phyloP scores from a whole-genome alignment of 257 asterid genomes.

The Apocynum venetum region DNA sequence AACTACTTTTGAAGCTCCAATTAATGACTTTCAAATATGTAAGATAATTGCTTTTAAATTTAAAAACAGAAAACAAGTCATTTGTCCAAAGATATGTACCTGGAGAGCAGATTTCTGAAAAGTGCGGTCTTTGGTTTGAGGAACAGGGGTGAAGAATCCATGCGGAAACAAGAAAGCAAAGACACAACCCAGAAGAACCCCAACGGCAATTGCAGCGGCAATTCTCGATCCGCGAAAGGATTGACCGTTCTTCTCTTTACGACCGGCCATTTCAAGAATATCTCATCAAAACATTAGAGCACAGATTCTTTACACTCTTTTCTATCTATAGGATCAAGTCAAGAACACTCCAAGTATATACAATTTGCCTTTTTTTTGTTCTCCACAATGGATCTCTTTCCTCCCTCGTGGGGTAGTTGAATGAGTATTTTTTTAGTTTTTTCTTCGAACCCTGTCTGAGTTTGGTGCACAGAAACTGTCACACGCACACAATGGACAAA shows the following conservation, averaged over 20 bases:
- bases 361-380: not conserved
- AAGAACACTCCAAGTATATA: conserved; percentile 10
- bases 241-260: conserved; percentile 51
- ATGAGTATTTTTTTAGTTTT: not conserved
- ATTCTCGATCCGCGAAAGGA: conserved; percentile 54
- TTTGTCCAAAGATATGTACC: conserved; percentile 28
- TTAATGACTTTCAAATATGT: not conserved
- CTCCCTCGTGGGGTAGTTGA: not conserved
- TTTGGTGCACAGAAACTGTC: not conserved
- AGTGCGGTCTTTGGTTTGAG: conserved; percentile 22
- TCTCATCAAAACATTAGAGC: not conserved
- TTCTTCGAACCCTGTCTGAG: not conserved
- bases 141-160: conserved; percentile 47
- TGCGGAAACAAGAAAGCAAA: conserved; percentile 61
- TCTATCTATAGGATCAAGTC: conserved; percentile 8
- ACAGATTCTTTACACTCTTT: not conserved
- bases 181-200: conserved; percentile 58
- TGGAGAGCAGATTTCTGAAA: conserved; percentile 33
- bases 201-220: conserved; percentile 57
- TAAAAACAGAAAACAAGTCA: not conserved
- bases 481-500: not conserved
- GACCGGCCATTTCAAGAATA: conserved; percentile 48
- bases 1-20: conserved; percentile 1
- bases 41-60: not conserved
- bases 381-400: not conserved